phyloP scores from a whole-genome alignment of 345 rosid species.

The Eucalyptus rudis region DNA sequence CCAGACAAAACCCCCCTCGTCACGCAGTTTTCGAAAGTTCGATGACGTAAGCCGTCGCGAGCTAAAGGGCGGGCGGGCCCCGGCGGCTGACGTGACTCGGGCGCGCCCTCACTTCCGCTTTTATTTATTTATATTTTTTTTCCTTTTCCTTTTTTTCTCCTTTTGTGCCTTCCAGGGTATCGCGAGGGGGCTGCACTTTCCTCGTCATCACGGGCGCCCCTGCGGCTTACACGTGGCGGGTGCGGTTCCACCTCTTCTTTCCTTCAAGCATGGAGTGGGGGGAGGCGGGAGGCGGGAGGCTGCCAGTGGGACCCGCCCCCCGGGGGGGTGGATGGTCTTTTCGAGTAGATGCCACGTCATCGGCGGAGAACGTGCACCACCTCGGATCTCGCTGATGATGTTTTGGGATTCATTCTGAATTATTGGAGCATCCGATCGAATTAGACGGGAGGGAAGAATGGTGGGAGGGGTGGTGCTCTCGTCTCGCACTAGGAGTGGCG shows the following conservation, averaged over 20 bases:
- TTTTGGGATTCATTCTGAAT: neutral
- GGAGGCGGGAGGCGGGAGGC: neutral
- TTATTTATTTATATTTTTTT: neutral
- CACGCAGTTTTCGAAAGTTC: neutral
- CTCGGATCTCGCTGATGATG: neutral
- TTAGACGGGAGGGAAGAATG: neutral
- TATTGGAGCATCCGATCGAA: neutral
- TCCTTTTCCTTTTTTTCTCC: no score
- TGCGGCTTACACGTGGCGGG: neutral
- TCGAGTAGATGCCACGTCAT: neutral
- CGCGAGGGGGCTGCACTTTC: neutral
- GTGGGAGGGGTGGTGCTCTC: neutral
- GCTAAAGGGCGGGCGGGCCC: neutral
- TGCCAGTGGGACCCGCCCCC: neutral
- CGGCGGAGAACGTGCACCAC: neutral
- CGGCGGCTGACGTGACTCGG: neutral
- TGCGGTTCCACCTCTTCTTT: neutral
- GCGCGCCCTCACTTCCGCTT: neutral
- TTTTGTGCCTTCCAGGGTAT: neutral
- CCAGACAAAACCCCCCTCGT: neutral
- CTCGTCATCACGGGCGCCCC: neutral
- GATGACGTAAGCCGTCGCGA: neutral
- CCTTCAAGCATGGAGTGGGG: neutral
- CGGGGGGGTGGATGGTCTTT: neutral
- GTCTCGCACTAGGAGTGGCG: no score